A percentile compares a stretch with the other conserved stretches of the same genome.
Evolutionary conservation across 2,329 filamentous ascomycete species (phyloP).

Genomic region (Xylaria sp.): DNA sequence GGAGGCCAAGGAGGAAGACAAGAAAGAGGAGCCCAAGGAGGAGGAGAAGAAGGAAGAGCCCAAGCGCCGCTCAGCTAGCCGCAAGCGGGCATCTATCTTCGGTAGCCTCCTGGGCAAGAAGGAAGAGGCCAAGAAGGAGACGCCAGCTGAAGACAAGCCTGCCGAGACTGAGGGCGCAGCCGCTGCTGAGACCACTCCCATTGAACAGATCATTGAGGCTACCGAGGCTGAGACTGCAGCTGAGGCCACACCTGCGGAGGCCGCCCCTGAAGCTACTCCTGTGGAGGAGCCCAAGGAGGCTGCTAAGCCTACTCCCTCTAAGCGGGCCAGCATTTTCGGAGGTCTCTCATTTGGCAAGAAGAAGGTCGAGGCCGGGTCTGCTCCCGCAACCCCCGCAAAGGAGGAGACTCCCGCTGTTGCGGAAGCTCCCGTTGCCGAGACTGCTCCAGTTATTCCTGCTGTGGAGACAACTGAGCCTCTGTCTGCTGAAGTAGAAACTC

Average conservation of each 20-base stretch:
- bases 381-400: conserved; percentile 56
- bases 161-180: conserved; percentile 49
- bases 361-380: conserved; percentile 61
- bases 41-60: conserved; percentile 67
- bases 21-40: conserved; percentile 56
- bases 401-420: conserved; percentile 52
- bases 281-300: conserved; percentile 51
- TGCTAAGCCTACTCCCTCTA: conserved; percentile 61
- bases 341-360: conserved; percentile 69
- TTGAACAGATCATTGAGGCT: conserved; percentile 40
- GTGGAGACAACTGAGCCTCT: conserved; percentile 68
- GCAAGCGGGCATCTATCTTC: conserved; percentile 74
- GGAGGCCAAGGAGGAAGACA: conserved; percentile 59
- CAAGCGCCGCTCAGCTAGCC: conserved; percentile 72
- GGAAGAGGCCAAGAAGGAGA: conserved; percentile 57
- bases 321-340: conserved; percentile 67
- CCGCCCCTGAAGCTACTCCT: conserved; percentile 39
- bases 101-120: conserved; percentile 68
- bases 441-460: conserved; percentile 68
- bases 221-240: conserved; percentile 46
- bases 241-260: conserved; percentile 45
- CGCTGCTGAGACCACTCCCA: conserved; percentile 47
- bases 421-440: conserved; percentile 57
- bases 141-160: conserved; percentile 53
- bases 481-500: conserved; percentile 64